Evolutionary conservation across 495 filamentous ascomycete species (phyloP).

Genomic region (Penicillium salamii): DNA sequence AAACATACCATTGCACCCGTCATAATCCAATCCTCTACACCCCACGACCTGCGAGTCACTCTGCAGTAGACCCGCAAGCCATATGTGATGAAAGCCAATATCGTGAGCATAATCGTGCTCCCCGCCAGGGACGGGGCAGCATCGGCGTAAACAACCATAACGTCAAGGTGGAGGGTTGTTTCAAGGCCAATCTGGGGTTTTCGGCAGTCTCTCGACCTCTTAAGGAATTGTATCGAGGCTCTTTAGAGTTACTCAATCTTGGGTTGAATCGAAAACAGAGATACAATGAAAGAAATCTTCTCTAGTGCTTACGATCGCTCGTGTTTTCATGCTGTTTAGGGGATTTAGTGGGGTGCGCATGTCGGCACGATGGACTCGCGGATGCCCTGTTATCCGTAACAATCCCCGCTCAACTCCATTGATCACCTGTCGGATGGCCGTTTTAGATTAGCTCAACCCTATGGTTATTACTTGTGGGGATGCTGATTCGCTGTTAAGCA

Average conservation of each 20-base stretch:
- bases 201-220: not conserved
- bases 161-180: not conserved
- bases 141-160: constrained; percentile 22
- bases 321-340: too few relatives aligned
- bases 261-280: not conserved
- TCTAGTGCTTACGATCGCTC: not conserved
- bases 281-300: not conserved
- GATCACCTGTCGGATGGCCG: not conserved
- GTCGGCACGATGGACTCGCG: not conserved
- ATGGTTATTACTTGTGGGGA: not conserved
- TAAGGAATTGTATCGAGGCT: not conserved
- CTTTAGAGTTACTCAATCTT: not conserved
- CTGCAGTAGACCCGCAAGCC: constrained; percentile 20
- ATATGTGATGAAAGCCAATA: constrained; percentile 16
- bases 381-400: not conserved
- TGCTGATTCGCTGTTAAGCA: not conserved
- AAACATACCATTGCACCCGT: constrained; percentile 17
- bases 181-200: constrained; percentile 16
- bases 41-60: constrained; percentile 17
- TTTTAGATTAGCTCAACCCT: not conserved
- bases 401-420: not conserved
- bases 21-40: constrained; percentile 28
- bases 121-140: constrained; percentile 17
- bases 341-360: not conserved
- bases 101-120: constrained; percentile 19